phyloP scores from a whole-genome alignment of 2,329 filamentous ascomycete species.

The Verticillium zaregamsianum region DNA sequence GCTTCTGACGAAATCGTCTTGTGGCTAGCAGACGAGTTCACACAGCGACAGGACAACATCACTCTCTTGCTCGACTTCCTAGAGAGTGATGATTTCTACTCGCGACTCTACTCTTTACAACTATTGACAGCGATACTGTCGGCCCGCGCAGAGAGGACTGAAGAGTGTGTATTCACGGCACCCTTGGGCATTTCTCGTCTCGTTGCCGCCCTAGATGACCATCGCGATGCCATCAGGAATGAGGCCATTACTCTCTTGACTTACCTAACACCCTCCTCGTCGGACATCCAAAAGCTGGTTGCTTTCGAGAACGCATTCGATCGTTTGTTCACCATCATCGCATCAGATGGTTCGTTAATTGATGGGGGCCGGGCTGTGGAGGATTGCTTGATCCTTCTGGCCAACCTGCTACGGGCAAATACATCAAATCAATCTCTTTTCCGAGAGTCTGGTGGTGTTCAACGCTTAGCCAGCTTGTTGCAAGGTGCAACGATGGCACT shows the following conservation, averaged over 20 bases:
- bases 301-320: slow-evolving; percentile 95
- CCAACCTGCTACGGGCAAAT: slow-evolving; percentile 84
- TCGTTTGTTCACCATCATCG: slow-evolving; percentile 76
- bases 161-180: slow-evolving; percentile 89
- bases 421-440: slow-evolving; percentile 91
- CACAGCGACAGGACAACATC: slow-evolving; percentile 95
- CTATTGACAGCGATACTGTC: slow-evolving; percentile 81
- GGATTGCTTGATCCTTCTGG: slow-evolving; percentile 86
- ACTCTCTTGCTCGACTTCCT: slow-evolving; percentile 85
- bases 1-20: slow-evolving; percentile 93
- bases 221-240: slow-evolving; percentile 81
- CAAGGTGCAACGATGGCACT: slow-evolving; percentile 51
- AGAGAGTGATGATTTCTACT: slow-evolving; percentile 83
- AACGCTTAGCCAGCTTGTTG: slow-evolving; percentile 66
- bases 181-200: slow-evolving; percentile 84
- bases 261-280: slow-evolving; percentile 78
- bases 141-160: slow-evolving; percentile 83
- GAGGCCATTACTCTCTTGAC: slow-evolving; percentile 84
- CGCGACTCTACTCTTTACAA: slow-evolving; percentile 85
- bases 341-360: slow-evolving; percentile 72
- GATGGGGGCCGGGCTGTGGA: slow-evolving; percentile 86
- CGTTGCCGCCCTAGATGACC: slow-evolving; percentile 79
- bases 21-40: slow-evolving; percentile 97
- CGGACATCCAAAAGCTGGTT: slow-evolving; percentile 90
- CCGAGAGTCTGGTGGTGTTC: slow-evolving; percentile 80